Evolutionary conservation across 2,329 filamentous ascomycete species (phyloP).

Genomic region (Monilinia fructigena): DNA sequence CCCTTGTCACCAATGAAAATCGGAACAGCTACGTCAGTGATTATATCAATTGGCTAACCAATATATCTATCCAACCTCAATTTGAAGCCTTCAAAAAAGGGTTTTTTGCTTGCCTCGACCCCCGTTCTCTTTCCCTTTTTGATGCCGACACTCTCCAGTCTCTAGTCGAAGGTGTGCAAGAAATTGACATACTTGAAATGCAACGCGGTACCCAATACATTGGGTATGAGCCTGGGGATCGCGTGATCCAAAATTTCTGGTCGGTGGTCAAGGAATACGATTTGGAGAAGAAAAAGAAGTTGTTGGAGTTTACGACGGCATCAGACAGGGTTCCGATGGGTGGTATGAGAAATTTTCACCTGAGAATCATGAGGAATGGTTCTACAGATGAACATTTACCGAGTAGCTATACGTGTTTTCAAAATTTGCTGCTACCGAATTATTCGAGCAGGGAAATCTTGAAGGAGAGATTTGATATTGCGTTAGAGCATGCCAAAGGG

Average conservation of each 20-base stretch:
- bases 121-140: constrained; percentile 70
- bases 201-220: constrained; percentile 74
- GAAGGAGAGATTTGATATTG: constrained; percentile 73
- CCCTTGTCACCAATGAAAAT: constrained; percentile 78
- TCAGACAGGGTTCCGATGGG: constrained; percentile 87
- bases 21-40: constrained; percentile 75
- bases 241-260: constrained; percentile 80
- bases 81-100: constrained; percentile 78
- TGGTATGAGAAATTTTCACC: constrained; percentile 77
- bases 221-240: constrained; percentile 70
- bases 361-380: constrained; percentile 77
- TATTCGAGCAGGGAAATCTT: constrained; percentile 72
- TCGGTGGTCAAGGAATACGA: constrained; percentile 67
- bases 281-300: constrained; percentile 66
- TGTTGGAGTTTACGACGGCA: constrained; percentile 94
- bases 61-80: constrained; percentile 73
- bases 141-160: constrained; percentile 66
- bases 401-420: constrained; percentile 91
- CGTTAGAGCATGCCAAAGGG: constrained; percentile 81
- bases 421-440: constrained; percentile 79
- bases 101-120: constrained; percentile 72
- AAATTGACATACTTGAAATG: constrained; percentile 75
- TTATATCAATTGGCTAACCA: constrained; percentile 81
- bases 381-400: constrained; percentile 66
- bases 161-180: constrained; percentile 78